Evolutionary conservation across 1,139 yeast genomes (phyloP), one percentile per base, ranked within the genome.

Genomic region (Meyerozyma smithsonii): DNA sequence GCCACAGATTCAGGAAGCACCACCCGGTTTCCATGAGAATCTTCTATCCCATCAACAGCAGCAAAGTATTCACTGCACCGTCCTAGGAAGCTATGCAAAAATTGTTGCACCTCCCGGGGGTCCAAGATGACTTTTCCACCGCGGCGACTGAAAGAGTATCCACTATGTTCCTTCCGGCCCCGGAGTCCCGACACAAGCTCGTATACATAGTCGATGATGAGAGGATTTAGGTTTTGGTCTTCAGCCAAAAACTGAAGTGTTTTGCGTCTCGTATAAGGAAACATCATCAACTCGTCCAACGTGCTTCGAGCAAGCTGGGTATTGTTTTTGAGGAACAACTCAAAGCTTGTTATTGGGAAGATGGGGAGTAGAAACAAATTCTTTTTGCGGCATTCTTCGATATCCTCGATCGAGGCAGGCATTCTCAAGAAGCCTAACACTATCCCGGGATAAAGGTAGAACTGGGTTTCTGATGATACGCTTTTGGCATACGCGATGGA

Each of bases 191-290:
- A 66, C 5, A 80, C 62, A 14, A 83, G 55, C 50, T 81, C 84
- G 55, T 73, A 81, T 8, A 82, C 69, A 52, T 82, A 84, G 50
- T 79, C 81, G 17, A 71, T 63, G 25, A 62, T 50, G 12, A 77
- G 64, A 35, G 78, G 52, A 40, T 80, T 70, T 41, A 79, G 72
- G 39, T 77, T 78, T 24, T 79, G 53, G 36, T 74, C 69, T 52
- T 80, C 85, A 1, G 88, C 79, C 12, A 84, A 52, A 45, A 74
- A 77, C 86, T 87, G 81, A 28, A 84, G 77, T n/a, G 81, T 53
- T 0, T 73, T 74, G 30, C 87, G 58, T 45, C 89, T 66, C 47
- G 69, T 73, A 0, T 86, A 86, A 40, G 64, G 61, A 42, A 79
- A 74, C 85, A 82, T 81, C 38, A 83, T 61, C 69, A 84, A 63